Conservation (phyloP, 2,329 filamentous ascomycete species). For the Ploettnerulaceae sp. region DNA sequence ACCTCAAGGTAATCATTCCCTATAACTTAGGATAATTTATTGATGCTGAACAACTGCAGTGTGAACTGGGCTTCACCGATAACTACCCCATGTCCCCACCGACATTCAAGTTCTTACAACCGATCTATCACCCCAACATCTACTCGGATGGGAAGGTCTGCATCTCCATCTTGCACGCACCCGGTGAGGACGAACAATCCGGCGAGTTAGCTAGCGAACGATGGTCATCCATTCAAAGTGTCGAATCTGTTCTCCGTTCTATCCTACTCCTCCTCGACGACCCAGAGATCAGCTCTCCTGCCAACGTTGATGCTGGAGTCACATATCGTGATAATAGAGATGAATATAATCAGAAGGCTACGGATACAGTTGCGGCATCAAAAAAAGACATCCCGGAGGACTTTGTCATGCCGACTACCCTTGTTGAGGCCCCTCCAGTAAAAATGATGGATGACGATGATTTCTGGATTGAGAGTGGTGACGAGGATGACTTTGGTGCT, state of each 20-base stretch:
- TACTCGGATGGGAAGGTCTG: slow-evolving; percentile 87
- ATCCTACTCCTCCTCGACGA: slow-evolving; percentile 90
- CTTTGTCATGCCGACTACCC: slow-evolving; percentile 75
- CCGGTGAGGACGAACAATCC: slow-evolving; percentile 88
- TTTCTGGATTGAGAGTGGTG: slow-evolving; percentile 75
- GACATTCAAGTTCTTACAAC: slow-evolving; percentile 75
- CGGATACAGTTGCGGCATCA: slow-evolving; percentile 64
- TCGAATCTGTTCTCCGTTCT: slow-evolving; percentile 90
- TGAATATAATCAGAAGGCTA: slow-evolving; percentile 66
- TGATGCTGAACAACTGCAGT: slow-evolving; percentile 40
- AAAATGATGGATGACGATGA: slow-evolving; percentile 70
- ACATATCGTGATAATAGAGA: slow-evolving; percentile 70
- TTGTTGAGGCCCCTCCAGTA: slow-evolving; percentile 55
- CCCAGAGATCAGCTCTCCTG: slow-evolving; percentile 86
- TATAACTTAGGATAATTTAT: background rate
- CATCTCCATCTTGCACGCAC: slow-evolving; percentile 92
- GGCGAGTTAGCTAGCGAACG: slow-evolving; percentile 86
- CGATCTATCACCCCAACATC: slow-evolving; percentile 89
- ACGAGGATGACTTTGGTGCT: slow-evolving; percentile 73
- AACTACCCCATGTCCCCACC: slow-evolving; percentile 91
- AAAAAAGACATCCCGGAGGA: slow-evolving; percentile 74
- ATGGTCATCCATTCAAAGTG: slow-evolving; percentile 90
- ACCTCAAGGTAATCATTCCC: slow-evolving; percentile 59
- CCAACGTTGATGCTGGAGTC: slow-evolving; percentile 89
- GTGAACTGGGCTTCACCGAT: slow-evolving; percentile 77